Percentiles rank a stretch among this genome's conserved stretches.
Evolutionary conservation across 106 monocot species (phyloP).

Genomic region (Narthecium ossifragum): DNA sequence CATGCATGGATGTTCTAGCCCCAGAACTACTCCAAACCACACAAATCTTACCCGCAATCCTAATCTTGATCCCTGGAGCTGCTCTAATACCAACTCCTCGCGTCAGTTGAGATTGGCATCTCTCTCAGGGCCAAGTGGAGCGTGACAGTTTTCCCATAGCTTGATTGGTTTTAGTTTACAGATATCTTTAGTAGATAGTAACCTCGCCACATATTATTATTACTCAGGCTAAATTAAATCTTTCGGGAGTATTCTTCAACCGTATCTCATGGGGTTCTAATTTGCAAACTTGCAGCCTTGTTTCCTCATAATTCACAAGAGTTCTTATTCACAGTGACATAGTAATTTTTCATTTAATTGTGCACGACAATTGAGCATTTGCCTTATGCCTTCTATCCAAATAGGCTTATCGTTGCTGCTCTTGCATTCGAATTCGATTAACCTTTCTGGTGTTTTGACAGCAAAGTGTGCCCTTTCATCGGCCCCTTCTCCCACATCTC

Average conservation of each 20-base stretch:
- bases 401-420: constrained; percentile 19
- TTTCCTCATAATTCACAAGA: not conserved
- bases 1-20: too few species aligned
- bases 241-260: not conserved
- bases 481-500: constrained; percentile 21
- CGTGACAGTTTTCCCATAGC: too few species aligned
- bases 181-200: too few species aligned
- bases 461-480: constrained; percentile 34
- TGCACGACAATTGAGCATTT: constrained; percentile 30
- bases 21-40: too few species aligned
- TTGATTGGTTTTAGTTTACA: too few species aligned
- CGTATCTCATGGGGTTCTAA: not conserved
- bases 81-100: too few species aligned
- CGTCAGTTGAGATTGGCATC: too few species aligned
- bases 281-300: not conserved
- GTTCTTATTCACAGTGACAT: constrained; percentile 4
- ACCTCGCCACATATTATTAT: not conserved
- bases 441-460: constrained; percentile 33
- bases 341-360: constrained; percentile 12
- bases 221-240: not conserved
- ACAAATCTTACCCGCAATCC: too few species aligned
- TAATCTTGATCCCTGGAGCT: too few species aligned
- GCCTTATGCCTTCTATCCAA: constrained; percentile 36
- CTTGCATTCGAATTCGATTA: constrained; percentile 44
- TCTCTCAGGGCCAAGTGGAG: too few species aligned